Evolutionary conservation across 2,329 filamentous ascomycete genomes (phyloP).

Genomic region (Xylariaceae sp.): DNA sequence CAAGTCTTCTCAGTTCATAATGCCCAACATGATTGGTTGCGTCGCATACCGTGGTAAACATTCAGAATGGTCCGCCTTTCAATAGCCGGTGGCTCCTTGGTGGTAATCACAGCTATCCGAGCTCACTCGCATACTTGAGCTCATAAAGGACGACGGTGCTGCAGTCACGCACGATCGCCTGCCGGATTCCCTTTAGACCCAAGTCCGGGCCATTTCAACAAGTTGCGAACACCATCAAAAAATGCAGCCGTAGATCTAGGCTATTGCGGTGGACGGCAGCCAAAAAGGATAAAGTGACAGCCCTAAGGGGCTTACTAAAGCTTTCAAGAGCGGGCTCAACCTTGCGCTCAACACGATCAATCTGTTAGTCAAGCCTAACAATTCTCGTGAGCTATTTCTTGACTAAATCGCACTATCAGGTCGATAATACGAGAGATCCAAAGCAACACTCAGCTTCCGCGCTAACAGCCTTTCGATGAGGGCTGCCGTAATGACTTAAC

Average conservation of each 20-base stretch:
- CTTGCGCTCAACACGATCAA: neutral
- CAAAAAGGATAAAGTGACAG: conserved; percentile 6
- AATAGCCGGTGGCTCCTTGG: neutral
- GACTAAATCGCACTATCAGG: no score
- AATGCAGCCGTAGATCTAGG: neutral
- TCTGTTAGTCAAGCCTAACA: neutral
- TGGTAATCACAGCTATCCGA: neutral
- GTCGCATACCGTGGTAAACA: no score
- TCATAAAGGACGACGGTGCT: conserved; percentile 4
- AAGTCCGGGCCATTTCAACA: neutral
- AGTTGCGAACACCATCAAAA: neutral
- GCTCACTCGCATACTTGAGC: conserved; percentile 2
- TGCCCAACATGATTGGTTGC: no score
- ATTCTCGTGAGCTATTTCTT: no score
- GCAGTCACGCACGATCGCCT: neutral
- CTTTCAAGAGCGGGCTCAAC: conserved; percentile 1
- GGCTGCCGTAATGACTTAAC: neutral
- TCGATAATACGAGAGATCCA: conserved; percentile 8
- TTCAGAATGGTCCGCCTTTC: no score
- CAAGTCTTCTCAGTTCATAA: no score
- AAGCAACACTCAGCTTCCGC: neutral
- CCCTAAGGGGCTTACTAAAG: conserved; percentile 5
- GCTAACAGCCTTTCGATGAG: no score
- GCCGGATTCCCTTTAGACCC: neutral
- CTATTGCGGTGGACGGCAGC: neutral